These are phyloP conservation scores for Vigna nakashimae DNA, from an alignment of 306 rosid species.

Conservation along the genomic window DNA sequence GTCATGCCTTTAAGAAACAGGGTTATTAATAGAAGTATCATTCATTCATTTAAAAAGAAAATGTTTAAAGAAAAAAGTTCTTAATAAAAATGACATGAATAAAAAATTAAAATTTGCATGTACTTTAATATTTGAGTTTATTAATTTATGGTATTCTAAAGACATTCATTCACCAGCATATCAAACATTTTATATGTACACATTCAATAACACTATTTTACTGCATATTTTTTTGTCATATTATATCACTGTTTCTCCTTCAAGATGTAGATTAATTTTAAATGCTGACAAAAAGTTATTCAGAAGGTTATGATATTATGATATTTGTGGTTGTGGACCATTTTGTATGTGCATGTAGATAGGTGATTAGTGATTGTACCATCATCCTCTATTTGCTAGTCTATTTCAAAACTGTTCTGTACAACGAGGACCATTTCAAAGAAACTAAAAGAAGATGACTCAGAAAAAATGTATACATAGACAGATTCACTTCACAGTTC, in stretches of 20 bases:
- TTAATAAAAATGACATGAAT: too few relatives aligned
- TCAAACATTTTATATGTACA: too few relatives aligned
- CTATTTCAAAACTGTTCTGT: not conserved
- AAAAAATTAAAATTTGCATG: too few relatives aligned
- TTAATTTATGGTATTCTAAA: too few relatives aligned
- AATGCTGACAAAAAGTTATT: not conserved
- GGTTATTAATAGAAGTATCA: too few relatives aligned
- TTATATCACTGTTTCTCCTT: not conserved
- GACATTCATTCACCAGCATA: too few relatives aligned
- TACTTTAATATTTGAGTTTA: too few relatives aligned
- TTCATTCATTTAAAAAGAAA: too few relatives aligned
- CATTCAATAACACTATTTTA: too few relatives aligned
- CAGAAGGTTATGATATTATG: not conserved
- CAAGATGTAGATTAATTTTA: not conserved
- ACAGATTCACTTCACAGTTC: too few relatives aligned
- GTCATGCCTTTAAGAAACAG: constrained; percentile 23
- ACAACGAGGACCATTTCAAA: constrained; percentile 35
- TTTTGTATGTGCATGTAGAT: not conserved
- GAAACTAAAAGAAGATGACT: not conserved
- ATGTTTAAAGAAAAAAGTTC: too few relatives aligned
- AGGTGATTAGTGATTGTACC: constrained; percentile 16
- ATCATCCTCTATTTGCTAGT: constrained; percentile 31
- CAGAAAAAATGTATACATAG: not conserved
- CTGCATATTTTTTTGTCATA: not conserved
- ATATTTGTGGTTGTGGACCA: constrained; percentile 10